phyloP scores from a whole-genome alignment of 1,284 basidiomycete species.

The Fomitopsis schrenkii region DNA sequence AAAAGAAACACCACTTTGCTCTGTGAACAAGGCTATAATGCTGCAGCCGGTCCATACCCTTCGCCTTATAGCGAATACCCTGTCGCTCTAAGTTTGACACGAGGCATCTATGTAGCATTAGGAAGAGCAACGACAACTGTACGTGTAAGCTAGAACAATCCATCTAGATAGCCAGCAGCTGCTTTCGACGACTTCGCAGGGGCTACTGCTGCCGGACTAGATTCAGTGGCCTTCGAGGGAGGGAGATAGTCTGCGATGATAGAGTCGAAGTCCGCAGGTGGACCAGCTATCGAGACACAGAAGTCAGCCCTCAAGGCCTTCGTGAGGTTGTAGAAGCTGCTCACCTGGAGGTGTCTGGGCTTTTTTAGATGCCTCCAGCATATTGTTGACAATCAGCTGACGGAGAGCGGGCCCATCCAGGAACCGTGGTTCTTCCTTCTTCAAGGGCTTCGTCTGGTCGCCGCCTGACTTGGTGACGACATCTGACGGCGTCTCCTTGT shows the following conservation, averaged over 20 bases:
- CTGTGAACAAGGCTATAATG: background rate
- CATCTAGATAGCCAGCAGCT: conserved; percentile 36
- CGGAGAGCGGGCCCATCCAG: conserved; percentile 71
- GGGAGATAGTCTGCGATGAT: conserved; percentile 69
- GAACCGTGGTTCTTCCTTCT: conserved; percentile 28
- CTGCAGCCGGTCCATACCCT: background rate
- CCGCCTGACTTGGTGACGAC: background rate
- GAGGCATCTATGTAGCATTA: conserved; percentile 7
- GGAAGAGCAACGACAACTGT: background rate
- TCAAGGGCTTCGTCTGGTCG: conserved; percentile 27
- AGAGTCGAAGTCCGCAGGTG: conserved; percentile 58
- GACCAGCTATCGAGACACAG: conserved; percentile 30
- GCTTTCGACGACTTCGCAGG: conserved; percentile 19
- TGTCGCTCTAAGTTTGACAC: background rate
- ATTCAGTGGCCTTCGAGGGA: conserved; percentile 16
- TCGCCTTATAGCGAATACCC: background rate
- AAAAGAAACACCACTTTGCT: background rate
- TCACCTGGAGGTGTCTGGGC: conserved; percentile 43
- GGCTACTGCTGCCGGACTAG: conserved; percentile 17
- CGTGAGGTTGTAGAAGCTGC: conserved; percentile 14
- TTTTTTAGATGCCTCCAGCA: conserved; percentile 60
- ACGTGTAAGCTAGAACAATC: conserved; percentile 33
- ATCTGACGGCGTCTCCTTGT: conserved; percentile 42
- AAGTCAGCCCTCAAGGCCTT: conserved; percentile 1
- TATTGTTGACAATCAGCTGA: conserved; percentile 65